These are phyloP conservation scores for Annona cherimola DNA, from an alignment of 164 flowering plant genomes.

Conservation along the genomic window DNA sequence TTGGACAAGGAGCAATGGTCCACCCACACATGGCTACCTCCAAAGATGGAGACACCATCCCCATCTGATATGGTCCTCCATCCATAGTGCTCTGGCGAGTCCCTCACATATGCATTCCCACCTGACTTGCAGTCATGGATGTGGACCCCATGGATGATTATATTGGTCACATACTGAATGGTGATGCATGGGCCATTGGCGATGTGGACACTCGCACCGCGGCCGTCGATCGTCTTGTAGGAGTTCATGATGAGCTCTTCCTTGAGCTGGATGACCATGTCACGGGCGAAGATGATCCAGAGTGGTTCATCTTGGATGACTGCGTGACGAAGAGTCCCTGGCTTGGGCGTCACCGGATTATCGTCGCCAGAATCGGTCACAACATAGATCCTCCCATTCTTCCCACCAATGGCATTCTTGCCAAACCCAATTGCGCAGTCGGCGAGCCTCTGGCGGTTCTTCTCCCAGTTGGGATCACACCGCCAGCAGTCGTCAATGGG, in stretches of 20 bases:
- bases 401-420: constrained; percentile 65
- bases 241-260: constrained; percentile 71
- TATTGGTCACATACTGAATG: constrained; percentile 54
- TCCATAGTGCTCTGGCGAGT: constrained; percentile 54
- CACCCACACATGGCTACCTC: constrained; percentile 63
- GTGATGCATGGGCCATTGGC: constrained; percentile 87
- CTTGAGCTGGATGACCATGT: constrained; percentile 67
- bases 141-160: constrained; percentile 70
- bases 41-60: constrained; percentile 73
- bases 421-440: constrained; percentile 84
- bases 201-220: constrained; percentile 71
- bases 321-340: constrained; percentile 54
- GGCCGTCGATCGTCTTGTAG: constrained; percentile 77
- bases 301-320: constrained; percentile 60
- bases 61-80: constrained; percentile 66
- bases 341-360: constrained; percentile 65
- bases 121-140: constrained; percentile 70
- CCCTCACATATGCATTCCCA: constrained; percentile 55
- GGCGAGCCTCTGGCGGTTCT: constrained; percentile 60
- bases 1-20: constrained; percentile 66
- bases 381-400: constrained; percentile 57
- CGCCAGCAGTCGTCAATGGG: constrained; percentile 92
- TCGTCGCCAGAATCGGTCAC: constrained; percentile 55
- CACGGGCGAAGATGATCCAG: constrained; percentile 66
- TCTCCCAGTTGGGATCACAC: constrained; percentile 65